A percentile compares a stretch with the other conserved stretches of the same genome.
These are phyloP conservation scores for Lasiosphaeria hispida DNA, from an alignment of 495 filamentous ascomycete genomes.

Conservation along the genomic window DNA sequence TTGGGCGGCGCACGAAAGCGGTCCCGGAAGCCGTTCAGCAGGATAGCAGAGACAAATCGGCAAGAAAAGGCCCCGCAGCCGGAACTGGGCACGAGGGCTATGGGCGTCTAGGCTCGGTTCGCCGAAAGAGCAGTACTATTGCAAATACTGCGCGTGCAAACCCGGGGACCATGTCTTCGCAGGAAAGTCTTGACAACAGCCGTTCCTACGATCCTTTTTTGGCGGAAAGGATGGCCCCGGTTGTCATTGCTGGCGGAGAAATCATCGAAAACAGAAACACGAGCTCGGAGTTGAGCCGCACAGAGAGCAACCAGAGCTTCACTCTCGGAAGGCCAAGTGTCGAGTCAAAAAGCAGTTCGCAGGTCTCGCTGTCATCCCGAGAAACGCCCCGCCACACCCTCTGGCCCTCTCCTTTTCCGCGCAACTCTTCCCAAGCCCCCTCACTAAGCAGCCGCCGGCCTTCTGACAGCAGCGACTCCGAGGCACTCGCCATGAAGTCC, in stretches of 20 bases:
- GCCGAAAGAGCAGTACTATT: conserved; percentile 59
- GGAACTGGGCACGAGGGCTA: conserved; percentile 98
- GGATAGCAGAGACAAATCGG: conserved; percentile 53
- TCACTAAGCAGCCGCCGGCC: conserved; percentile 37
- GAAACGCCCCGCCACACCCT: conserved; percentile 41
- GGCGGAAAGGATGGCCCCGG: conserved; percentile 76
- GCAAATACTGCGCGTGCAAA: conserved; percentile 43
- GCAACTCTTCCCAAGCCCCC: conserved; percentile 16
- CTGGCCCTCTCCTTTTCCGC: conserved; percentile 54
- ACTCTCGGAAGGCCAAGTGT: conserved; percentile 47
- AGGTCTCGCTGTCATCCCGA: conserved; percentile 40
- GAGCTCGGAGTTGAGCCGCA: conserved; percentile 53
- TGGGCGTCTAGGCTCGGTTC: conserved; percentile 62
- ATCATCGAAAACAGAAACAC: conserved; percentile 57
- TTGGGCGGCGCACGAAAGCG: conserved; percentile 69
- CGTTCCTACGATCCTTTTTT: conserved; percentile 54
- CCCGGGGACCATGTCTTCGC: conserved; percentile 48
- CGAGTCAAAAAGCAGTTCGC: conserved; percentile 44
- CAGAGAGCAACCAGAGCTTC: conserved; percentile 63
- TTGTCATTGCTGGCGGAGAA: conserved; percentile 78
- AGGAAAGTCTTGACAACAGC: conserved; percentile 45
- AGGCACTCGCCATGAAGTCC: conserved; percentile 38
- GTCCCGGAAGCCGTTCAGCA: conserved; percentile 49
- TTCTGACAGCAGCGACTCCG: conserved; percentile 54
- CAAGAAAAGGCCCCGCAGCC: conserved; percentile 79